Base-by-base conservation (phyloP, 2,329 filamentous ascomycete genomes). In the Colletotrichum sp. region DNA sequence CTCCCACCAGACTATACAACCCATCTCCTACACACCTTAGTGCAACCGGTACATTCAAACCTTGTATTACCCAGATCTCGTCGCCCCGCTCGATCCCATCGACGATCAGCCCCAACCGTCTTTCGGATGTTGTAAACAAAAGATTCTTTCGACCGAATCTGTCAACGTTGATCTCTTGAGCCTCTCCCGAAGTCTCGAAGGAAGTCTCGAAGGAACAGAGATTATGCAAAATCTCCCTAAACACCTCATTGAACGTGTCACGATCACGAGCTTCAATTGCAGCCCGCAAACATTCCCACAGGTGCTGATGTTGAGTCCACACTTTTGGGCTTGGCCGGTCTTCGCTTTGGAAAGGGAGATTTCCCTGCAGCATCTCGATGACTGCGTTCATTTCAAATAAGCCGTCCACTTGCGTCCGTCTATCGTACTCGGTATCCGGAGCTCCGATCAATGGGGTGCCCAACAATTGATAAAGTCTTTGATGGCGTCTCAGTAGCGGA, bases 321-420 rank as follows among this genome's bases (percentile, higher is more conserved):
- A n/a, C 0, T 0, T n/a, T n/a, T 2, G 39, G 39, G 6, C 39
- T n/a, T 44, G 9, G 18, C 3, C 39, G 39, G 9, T 44, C 18
- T n/a, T 44, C 0, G 9, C 18, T 44, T 6, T 44, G 0, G 5
- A 44, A 6, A 1, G 39, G 18, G 9, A 44, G 39, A 0, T 12
- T 44, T n/a, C 18, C 3, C 9, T 44, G 39, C 18, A 44, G 18
- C 3, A 44, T 4, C 1, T 44, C 18, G 0, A 44, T 0, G 5
- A 44, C 39, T 10, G 39, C 39, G 8, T 44, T 44, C 39, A 44
- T 44, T 44, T 44, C 8, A 44, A 44, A 0, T 10, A 44, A 44
- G 39, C 39, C 39, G 8, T 44, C 8, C 18, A 44, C 1, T n/a
- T 44, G 39, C 16, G 39, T 44, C 1, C 16, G 3, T 1, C 36